Evolutionary conservation across 1,284 basidiomycete genomes (phyloP), one percentile per base, ranked within the genome.

Genomic region (Stygiomarasmius scandens): DNA sequence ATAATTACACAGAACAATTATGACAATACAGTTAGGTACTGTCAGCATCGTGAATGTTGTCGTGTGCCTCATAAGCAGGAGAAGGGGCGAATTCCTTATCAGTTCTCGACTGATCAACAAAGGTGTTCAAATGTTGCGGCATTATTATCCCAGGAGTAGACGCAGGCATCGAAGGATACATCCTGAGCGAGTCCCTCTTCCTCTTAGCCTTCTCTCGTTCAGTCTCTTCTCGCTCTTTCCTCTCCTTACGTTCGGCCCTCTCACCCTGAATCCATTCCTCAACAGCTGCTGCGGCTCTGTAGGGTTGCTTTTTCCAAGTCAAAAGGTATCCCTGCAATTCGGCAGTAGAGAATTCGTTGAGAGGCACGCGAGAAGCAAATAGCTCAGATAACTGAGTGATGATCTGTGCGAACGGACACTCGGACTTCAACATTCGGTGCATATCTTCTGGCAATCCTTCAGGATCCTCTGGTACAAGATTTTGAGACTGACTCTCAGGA

Each of bases 301-400:
- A 66, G 0, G 85, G 82, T 27, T 76, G 65, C 36, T 71, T 75
- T 66, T 84, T 85, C 63, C 75, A 78, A 3, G 68, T 65, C 52
- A 86, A 73, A 43, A 87, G 70, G 63, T 79, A 83, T 0, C 83
- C 84, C 62, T 86, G 85, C 3, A 88, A 72, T 49, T 82, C 81
- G 1, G 85, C 83, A 10, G 81, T 81, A 14, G 82, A 81, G 61
- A 85, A 82, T 52, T 76, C 75, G 38, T 78, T 65, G 16, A 77
- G 71, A 0, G 83, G 82, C 4, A 87, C 71, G 3, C 59, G 60
- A 0, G 68, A 59, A 0, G 79, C 71, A 64, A 86, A 87, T 20
- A 62, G 34, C 3, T 68, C 61, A 0, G 82, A 80, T 14, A 82
- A 72, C 8, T 44, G 24, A 6, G 44, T 20, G 3, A 64, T 38